Percentiles rank a stretch among this genome's conserved stretches.
Conservation (phyloP, 257 asterid genomes). For the Marsdenia floribunda region DNA sequence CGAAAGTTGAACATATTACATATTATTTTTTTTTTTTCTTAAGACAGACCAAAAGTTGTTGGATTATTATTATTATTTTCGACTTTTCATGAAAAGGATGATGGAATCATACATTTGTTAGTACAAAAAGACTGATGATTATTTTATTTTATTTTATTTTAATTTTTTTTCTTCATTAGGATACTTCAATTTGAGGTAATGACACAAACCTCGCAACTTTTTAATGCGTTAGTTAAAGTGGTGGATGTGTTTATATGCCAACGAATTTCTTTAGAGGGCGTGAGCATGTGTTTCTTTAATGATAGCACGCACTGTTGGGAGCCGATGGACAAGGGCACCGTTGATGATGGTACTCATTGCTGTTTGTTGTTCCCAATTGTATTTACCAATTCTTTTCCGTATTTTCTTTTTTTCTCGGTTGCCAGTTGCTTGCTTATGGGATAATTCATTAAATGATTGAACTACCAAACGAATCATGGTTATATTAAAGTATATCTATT, state of each 20-base stretch:
- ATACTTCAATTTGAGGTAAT: too few species aligned
- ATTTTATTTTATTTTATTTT: too few species aligned
- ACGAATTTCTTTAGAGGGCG: not conserved
- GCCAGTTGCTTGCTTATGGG: too few species aligned
- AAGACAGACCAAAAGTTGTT: not conserved
- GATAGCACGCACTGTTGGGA: not conserved
- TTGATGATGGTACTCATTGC: too few species aligned
- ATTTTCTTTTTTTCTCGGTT: too few species aligned
- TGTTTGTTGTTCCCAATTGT: too few species aligned
- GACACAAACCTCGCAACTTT: not conserved
- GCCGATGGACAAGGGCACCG: not conserved
- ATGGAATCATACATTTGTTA: not conserved
- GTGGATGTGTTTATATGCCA: not conserved
- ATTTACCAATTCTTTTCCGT: too few species aligned
- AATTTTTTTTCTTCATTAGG: too few species aligned
- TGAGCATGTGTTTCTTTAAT: not conserved
- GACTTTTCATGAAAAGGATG: not conserved
- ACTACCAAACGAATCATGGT: too few species aligned
- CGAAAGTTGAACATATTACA: slow-evolving; percentile 1
- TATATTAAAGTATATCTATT: too few species aligned
- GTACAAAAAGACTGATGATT: not conserved
- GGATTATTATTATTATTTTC: not conserved
- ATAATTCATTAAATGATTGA: too few species aligned
- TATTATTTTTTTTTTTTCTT: not conserved
- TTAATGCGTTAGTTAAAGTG: not conserved